A percentile compares a stretch with the other conserved stretches of the same genome.
phyloP scores from a whole-genome alignment of 257 asterid species.

The Mentha longifolia region DNA sequence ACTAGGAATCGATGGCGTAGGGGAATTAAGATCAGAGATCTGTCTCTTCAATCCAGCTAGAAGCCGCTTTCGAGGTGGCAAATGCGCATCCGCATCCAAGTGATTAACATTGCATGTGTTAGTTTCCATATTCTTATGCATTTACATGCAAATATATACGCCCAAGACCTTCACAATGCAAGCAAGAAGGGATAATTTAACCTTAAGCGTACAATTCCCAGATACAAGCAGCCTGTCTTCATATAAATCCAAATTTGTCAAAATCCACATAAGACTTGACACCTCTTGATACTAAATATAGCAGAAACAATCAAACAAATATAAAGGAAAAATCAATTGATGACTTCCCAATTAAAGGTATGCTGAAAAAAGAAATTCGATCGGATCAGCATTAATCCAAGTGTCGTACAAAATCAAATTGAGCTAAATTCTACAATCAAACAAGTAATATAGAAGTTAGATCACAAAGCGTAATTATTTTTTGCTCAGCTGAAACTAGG shows the following conservation, averaged over 20 bases:
- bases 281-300: slow-evolving; percentile 39
- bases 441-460: slow-evolving; percentile 10
- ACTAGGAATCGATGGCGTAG: slow-evolving; percentile 45
- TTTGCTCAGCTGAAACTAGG: slow-evolving; percentile 53
- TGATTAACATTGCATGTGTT: slow-evolving; percentile 64
- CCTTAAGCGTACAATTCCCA: slow-evolving; percentile 38
- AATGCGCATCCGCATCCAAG: slow-evolving; percentile 82
- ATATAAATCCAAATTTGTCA: slow-evolving; percentile 24
- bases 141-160: slow-evolving; percentile 44
- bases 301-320: slow-evolving; percentile 10
- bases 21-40: slow-evolving; percentile 67
- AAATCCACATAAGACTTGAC: slow-evolving; percentile 36
- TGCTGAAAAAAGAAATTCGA: slow-evolving; percentile 6
- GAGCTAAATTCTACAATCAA: slow-evolving; percentile 27
- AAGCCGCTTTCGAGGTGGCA: slow-evolving; percentile 95
- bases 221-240: slow-evolving; percentile 23
- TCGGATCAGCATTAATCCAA: slow-evolving; percentile 34
- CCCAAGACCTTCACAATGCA: slow-evolving; percentile 45
- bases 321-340: background rate
- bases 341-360: slow-evolving; percentile 19
- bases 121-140: slow-evolving; percentile 66
- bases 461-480: slow-evolving; percentile 31
- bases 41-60: slow-evolving; percentile 91
- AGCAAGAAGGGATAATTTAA: slow-evolving; percentile 31
- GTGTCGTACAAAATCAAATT: slow-evolving; percentile 44